phyloP scores from a whole-genome alignment of 805 yeast species.

The Pichia eremophila region DNA sequence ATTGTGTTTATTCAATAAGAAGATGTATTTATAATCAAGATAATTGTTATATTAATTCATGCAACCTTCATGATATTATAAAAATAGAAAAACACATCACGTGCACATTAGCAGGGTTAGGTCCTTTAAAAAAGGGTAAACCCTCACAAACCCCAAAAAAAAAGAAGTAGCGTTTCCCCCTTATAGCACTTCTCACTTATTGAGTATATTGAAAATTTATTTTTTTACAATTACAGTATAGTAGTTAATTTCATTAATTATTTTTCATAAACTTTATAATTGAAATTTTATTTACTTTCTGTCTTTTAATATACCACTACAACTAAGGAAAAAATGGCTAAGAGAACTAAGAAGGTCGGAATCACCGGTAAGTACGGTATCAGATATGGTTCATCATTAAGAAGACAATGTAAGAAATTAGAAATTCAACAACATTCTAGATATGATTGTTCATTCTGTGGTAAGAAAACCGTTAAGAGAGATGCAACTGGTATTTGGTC shows the following conservation, averaged over 20 bases:
- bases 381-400: slow-evolving; percentile 99
- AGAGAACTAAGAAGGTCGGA: slow-evolving; percentile 99
- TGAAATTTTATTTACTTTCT: no score
- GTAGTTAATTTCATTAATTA: no score
- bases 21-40: neutral
- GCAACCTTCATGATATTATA: no score
- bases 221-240: no score
- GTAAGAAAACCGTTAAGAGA: slow-evolving; percentile 97
- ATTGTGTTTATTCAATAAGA: slow-evolving; percentile 5
- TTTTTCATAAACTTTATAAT: no score
- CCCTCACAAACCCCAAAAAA: neutral
- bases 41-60: no score
- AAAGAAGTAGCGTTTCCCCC: no score
- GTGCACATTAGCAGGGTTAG: neutral
- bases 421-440: slow-evolving; percentile 98
- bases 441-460: slow-evolving; percentile 99
- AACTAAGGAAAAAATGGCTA: slow-evolving; percentile 51
- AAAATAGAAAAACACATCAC: no score
- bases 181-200: no score
- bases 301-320: no score
- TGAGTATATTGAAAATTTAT: no score
- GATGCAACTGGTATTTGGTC: slow-evolving; percentile 98
- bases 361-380: slow-evolving; percentile 99
- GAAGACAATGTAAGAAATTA: slow-evolving; percentile 99
- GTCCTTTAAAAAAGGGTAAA: neutral